A percentile compares a stretch with the other conserved stretches of the same genome.
These are phyloP conservation scores for Puccinia horiana DNA, from an alignment of 1,284 basidiomycete species.

Conservation along the genomic window DNA sequence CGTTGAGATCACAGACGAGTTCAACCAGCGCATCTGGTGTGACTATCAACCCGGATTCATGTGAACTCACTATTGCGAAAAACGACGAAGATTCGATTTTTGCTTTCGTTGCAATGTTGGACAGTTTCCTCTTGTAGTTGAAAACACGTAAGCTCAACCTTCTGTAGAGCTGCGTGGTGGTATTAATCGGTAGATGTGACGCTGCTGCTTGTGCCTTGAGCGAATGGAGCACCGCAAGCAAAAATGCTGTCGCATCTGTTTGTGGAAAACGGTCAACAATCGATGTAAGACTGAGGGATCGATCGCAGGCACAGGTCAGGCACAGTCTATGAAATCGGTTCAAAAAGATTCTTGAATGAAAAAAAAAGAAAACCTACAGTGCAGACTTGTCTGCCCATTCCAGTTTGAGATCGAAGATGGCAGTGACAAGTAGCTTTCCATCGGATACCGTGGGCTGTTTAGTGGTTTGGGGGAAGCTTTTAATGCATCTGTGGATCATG, in stretches of 20 bases:
- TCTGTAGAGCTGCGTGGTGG: neutral
- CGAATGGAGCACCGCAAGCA: neutral
- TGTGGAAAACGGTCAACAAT: neutral
- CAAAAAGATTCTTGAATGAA: neutral
- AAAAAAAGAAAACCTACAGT: neutral
- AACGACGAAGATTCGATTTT: neutral
- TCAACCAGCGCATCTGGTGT: neutral
- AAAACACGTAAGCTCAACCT: neutral
- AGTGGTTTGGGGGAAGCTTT: neutral
- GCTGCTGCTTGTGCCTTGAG: neutral
- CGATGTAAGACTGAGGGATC: neutral
- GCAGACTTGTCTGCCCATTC: neutral
- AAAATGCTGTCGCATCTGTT: neutral
- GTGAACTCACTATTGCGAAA: too few species aligned
- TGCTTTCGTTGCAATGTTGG: neutral
- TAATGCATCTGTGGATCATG: neutral
- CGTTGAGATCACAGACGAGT: neutral
- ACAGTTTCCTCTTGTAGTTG: neutral
- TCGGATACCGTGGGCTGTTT: neutral
- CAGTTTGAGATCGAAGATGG: neutral
- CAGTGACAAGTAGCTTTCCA: neutral
- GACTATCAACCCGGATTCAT: neutral
- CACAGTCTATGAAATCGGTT: neutral
- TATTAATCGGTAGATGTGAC: neutral
- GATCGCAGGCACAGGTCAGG: neutral